Conservation (phyloP, 306 rosid species). For the Sicyos baderoa region DNA sequence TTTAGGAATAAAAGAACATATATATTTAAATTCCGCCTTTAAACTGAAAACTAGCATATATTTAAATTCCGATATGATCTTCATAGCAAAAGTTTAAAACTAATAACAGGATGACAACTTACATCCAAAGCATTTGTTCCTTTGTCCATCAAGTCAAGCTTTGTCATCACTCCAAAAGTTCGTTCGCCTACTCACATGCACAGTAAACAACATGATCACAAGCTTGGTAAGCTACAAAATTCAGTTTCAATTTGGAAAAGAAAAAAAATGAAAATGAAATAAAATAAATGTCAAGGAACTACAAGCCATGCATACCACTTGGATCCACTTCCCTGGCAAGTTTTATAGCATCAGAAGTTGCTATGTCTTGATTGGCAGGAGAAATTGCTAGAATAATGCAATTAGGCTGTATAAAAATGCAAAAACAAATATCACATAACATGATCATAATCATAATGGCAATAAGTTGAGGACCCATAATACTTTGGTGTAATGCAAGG, state of each 20-base stretch:
- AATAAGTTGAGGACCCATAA: not conserved
- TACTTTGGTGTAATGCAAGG: not conserved
- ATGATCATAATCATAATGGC: not conserved
- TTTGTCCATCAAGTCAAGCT: slow-evolving; percentile 94
- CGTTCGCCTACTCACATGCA: slow-evolving; percentile 53
- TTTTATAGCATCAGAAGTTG: slow-evolving; percentile 92
- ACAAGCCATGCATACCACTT: slow-evolving; percentile 34
- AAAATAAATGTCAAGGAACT: not conserved
- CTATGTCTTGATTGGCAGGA: slow-evolving; percentile 92
- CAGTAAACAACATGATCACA: not conserved
- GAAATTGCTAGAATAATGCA: slow-evolving; percentile 75
- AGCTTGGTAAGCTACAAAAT: not conserved
- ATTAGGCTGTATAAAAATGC: slow-evolving; percentile 57
- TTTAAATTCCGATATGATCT: too few species aligned
- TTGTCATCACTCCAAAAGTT: slow-evolving; percentile 89
- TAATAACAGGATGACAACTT: slow-evolving; percentile 20
- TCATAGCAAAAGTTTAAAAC: not conserved
- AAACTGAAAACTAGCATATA: not conserved
- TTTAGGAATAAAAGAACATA: slow-evolving; percentile 9
- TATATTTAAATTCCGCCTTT: slow-evolving; percentile 7
- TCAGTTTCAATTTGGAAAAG: not conserved
- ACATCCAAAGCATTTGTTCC: slow-evolving; percentile 91
- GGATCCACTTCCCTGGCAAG: slow-evolving; percentile 86
- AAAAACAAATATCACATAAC: slow-evolving; percentile 10
- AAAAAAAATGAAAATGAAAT: not conserved